A percentile compares a stretch with the other conserved stretches of the same genome.
Conservation (phyloP, 2,329 filamentous ascomycete species). For the Chlorencoelia australis region DNA sequence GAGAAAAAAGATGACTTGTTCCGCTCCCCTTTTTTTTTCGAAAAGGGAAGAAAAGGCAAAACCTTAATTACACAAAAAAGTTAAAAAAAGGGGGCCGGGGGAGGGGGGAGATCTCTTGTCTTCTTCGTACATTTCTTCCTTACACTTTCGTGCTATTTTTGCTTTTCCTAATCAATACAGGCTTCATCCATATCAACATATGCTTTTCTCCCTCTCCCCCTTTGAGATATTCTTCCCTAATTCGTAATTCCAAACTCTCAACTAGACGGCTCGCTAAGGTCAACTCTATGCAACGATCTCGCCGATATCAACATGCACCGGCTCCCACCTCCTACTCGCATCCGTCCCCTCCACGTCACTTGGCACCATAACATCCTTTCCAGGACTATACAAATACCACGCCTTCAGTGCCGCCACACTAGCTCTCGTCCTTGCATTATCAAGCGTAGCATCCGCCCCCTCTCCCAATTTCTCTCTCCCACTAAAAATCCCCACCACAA, state of each 20-base stretch:
- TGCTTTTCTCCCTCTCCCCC: neutral
- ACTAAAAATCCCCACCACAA: conserved; percentile 87
- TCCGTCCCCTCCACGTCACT: conserved; percentile 35
- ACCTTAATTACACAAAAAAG: too few species aligned
- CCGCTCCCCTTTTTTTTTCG: too few species aligned
- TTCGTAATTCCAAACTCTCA: conserved; percentile 2
- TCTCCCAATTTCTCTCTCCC: conserved; percentile 88
- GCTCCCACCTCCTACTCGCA: conserved; percentile 34
- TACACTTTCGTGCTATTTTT: too few species aligned
- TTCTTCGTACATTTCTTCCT: too few species aligned
- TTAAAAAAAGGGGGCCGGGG: too few species aligned
- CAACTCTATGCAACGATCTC: conserved; percentile 46
- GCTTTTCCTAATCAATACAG: neutral
- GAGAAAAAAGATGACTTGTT: too few species aligned
- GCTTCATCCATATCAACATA: conserved; percentile 5
- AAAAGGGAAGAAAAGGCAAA: too few species aligned
- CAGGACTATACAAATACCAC: conserved; percentile 92
- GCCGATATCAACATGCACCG: conserved; percentile 46
- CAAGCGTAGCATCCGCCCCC: conserved; percentile 67
- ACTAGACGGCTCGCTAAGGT: conserved; percentile 44
- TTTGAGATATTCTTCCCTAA: neutral
- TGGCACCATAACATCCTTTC: conserved; percentile 32
- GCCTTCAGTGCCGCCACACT: conserved; percentile 78
- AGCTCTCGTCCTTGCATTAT: conserved; percentile 68
- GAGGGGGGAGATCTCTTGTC: too few species aligned